Conservation (phyloP, 805 yeast species). For the Suhomyces xylopsoci region DNA sequence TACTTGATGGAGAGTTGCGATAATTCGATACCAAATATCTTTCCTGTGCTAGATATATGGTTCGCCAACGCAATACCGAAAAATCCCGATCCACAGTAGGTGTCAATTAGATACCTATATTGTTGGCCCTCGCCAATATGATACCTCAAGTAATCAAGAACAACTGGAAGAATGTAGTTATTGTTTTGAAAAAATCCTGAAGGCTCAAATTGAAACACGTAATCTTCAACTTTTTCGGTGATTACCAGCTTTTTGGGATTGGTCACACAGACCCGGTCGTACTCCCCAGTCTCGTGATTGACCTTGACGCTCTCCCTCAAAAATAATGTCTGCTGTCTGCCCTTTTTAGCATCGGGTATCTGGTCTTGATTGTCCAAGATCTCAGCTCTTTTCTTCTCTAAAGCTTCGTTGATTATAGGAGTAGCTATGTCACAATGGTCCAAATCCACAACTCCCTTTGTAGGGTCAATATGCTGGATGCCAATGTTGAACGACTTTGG, state of each 20-base stretch:
- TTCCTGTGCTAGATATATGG: constrained; percentile 25
- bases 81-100: constrained; percentile 48
- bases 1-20: constrained; percentile 29
- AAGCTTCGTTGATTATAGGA: constrained; percentile 23
- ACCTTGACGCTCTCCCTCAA: constrained; percentile 34
- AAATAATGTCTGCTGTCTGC: constrained; percentile 17
- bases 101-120: constrained; percentile 34
- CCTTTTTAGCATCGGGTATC: constrained; percentile 7
- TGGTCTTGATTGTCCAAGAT: constrained; percentile 7
- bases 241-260: constrained; percentile 22
- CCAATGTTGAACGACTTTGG: constrained; percentile 24
- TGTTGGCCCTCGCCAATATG: constrained; percentile 12
- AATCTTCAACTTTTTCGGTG: constrained; percentile 35
- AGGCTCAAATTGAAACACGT: constrained; percentile 36
- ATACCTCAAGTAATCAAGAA: constrained; percentile 29
- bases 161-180: constrained; percentile 31
- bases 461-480: constrained; percentile 23
- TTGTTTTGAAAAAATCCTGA: constrained; percentile 43
- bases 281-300: constrained; percentile 29
- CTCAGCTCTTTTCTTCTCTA: constrained; percentile 14
- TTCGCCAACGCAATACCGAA: constrained; percentile 38
- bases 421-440: constrained; percentile 38
- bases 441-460: constrained; percentile 28
- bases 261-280: constrained; percentile 21
- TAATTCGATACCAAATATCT: constrained; percentile 42